Base-by-base conservation (phyloP, 345 rosid genomes). In the Mangifera indica region DNA sequence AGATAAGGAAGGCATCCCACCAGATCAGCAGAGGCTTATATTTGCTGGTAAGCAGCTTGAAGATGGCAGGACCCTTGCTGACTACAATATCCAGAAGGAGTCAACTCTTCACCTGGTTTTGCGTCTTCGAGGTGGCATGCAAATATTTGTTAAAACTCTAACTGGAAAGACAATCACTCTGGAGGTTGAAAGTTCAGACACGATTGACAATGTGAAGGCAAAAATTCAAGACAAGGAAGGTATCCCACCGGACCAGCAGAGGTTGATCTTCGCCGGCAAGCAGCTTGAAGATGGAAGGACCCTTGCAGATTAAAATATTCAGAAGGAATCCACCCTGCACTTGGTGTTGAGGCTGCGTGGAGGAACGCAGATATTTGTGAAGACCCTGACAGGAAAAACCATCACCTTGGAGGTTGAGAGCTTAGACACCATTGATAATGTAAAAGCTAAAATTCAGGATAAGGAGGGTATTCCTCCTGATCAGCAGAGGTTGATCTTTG, bases 331-430 rank as follows among this genome's bases (percentile, higher is more conserved):
- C 5, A 77, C 76, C 22, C 80, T 77, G 4, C 80, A 77, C 46
- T 44, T 76, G 26, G 75, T 76, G 7, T 68, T 76, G 0, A 75
- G 79, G 1, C 44, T 76, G 14, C 67, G 79, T n/a, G 79, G 79
- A 3, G 79, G 79, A 15, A 79, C 75, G 82, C 82, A 79, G 46
- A 79, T 73, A 20, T 73, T 73, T 64, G 70, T 73, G 20, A 73
- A 73, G 70, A 73, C 76, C 46, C 42, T 73, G 18, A 64, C 76
- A 0, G 76, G 76, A 8, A 73, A 73, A 20, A 73, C 76, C 10
- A 73, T 73, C 58, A 73, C 76, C n/a, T 58, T 58, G 2, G 62
- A 58, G 2, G 51, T 46, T 46, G 51, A 46, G 51, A 46, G 51
- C 12, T 46, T 17, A 46, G 51, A 46, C 12, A 46, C 51, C 2